Evolutionary conservation across 2,329 filamentous ascomycete genomes (phyloP).

Genomic region (Raffaelea deltoideospora): DNA sequence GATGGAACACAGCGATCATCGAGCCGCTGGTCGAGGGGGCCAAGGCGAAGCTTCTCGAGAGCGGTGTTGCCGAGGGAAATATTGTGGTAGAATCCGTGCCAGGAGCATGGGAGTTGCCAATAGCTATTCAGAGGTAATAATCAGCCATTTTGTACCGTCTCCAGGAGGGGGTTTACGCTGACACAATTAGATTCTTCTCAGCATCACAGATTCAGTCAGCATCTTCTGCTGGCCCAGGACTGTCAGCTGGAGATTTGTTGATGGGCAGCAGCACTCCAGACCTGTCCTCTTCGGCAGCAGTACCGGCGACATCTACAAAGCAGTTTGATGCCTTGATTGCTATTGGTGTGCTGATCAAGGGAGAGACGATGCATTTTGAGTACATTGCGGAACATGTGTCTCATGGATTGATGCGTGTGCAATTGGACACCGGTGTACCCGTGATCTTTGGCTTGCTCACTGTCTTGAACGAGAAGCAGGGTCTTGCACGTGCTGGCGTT

Average conservation of each 20-base stretch:
- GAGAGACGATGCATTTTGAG: slow-evolving; percentile 98
- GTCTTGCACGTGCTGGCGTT: slow-evolving; percentile 67
- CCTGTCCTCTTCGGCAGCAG: slow-evolving; percentile 51
- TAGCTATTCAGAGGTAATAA: slow-evolving; percentile 67
- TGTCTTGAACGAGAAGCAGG: slow-evolving; percentile 77
- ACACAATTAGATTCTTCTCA: slow-evolving; percentile 51
- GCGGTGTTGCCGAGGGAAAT: slow-evolving; percentile 75
- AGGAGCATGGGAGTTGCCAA: slow-evolving; percentile 86
- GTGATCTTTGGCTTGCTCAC: slow-evolving; percentile 89
- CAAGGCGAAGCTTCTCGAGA: slow-evolving; percentile 58
- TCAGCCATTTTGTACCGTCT: background rate
- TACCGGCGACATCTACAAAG: slow-evolving; percentile 25
- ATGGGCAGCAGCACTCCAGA: slow-evolving; percentile 57
- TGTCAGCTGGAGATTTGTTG: slow-evolving; percentile 55
- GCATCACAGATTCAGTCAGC: slow-evolving; percentile 76
- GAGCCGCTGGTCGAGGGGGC: slow-evolving; percentile 69
- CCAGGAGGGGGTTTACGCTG: background rate
- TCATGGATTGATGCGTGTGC: slow-evolving; percentile 86
- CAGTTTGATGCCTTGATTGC: slow-evolving; percentile 92
- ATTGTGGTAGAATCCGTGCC: slow-evolving; percentile 84
- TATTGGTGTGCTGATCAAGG: slow-evolving; percentile 93
- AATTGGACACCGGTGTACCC: slow-evolving; percentile 76
- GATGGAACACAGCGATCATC: slow-evolving; percentile 88
- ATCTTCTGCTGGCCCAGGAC: slow-evolving; percentile 41
- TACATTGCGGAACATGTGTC: slow-evolving; percentile 89